Base-by-base conservation (phyloP, 2,329 filamentous ascomycete species). In the Plectosphaerella cucumerina region DNA sequence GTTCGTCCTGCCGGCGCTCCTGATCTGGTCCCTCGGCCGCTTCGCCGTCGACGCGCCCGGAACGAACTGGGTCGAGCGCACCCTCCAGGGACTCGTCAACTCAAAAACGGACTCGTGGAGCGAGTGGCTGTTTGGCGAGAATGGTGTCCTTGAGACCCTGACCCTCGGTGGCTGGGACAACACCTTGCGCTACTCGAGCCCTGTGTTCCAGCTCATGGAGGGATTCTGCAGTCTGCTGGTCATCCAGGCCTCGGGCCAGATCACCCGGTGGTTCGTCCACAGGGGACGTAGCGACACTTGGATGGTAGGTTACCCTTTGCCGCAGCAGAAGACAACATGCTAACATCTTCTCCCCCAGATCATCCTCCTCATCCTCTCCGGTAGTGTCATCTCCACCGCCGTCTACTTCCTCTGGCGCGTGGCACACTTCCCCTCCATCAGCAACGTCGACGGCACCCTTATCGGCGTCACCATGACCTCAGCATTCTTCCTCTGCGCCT, bases 331-430 rank as follows among this genome's bases (percentile, higher is more conserved):
- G n/a, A 42, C 23, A 18, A 45, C 34, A 31, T 59, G 55, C 70
- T 77, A 61, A 78, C 56, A 18, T 5, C 17, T 5, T 12, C 10
- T n/a, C 43, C 22, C 48, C 5, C 63, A 95, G 90, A 96, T 99
- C 60, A 82, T 88, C 47, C 82, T 97, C 41, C 81, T 99, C 43
- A 86, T 95, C 52, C 75, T 94, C 51, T 96, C 93, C 1, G 91
- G 90, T 39, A 94, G 90, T 54, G 85, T 96, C 60, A 95, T 97
- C 61, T 94, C 91, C 22, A 96, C 89, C 70, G 90, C 93, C 5
- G 82, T 96, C 57, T 97, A 97, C 72, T 97, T 97, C 71, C 82
- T 99, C 48, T 97, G 92, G 90, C 83, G 94, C 53, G 90, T 97
- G 49, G 89, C 92, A 15, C 89, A 88, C 57, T 97, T 99, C 70